These are phyloP conservation scores for Ochetophila trinervis DNA, from an alignment of 306 rosid species.

Conservation along the genomic window DNA sequence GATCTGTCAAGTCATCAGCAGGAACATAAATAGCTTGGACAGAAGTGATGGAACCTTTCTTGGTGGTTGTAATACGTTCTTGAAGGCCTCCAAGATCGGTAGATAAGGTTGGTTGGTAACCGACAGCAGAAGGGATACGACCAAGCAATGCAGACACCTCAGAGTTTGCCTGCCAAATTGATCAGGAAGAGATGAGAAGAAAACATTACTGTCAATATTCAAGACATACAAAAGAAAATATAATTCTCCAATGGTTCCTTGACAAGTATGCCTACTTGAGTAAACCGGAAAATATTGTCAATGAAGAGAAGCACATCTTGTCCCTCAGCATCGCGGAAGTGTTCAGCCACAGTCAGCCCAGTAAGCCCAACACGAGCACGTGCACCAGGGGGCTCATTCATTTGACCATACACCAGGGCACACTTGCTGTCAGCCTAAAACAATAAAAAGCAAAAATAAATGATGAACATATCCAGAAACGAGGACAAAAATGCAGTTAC, in stretches of 20 bases:
- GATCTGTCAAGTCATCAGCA: slow-evolving; percentile 99
- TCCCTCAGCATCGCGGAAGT: slow-evolving; percentile 99
- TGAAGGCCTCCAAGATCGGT: slow-evolving; percentile 99
- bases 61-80: slow-evolving; percentile 98
- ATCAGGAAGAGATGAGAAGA: not conserved
- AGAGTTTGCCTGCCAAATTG: slow-evolving; percentile 77
- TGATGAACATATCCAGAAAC: not conserved
- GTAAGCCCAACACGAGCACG: slow-evolving; percentile 99
- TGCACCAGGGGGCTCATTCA: slow-evolving; percentile 99
- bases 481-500: not conserved
- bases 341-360: slow-evolving; percentile 93
- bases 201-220: not conserved
- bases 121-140: slow-evolving; percentile 99
- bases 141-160: slow-evolving; percentile 99
- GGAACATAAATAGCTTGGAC: slow-evolving; percentile 99
- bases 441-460: slow-evolving; percentile 1
- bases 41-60: slow-evolving; percentile 97
- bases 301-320: slow-evolving; percentile 99
- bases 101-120: slow-evolving; percentile 96
- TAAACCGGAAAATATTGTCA: slow-evolving; percentile 98
- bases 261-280: slow-evolving; percentile 56
- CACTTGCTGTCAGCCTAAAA: slow-evolving; percentile 89
- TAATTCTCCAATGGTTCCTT: not conserved
- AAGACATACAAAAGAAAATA: not conserved
- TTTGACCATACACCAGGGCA: slow-evolving; percentile 97